A percentile compares a stretch with the other conserved stretches of the same genome.
phyloP scores from a whole-genome alignment of 2,329 filamentous ascomycete genomes.

The Fusarium sacchari region DNA sequence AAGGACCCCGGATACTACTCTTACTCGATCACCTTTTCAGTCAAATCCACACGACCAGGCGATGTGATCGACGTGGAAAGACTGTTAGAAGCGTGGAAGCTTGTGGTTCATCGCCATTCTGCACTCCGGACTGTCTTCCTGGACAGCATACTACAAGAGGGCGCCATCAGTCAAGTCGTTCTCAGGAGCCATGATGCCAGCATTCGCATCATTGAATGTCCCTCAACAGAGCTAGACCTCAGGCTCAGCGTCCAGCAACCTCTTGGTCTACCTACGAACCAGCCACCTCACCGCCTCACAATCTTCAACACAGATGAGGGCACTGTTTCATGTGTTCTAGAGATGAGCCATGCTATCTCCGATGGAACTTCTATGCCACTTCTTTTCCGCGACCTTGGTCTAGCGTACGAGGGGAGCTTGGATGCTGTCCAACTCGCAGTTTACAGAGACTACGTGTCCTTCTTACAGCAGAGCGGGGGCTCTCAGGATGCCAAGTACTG shows the following conservation, averaged over 20 bases:
- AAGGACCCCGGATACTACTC: constrained; percentile 28
- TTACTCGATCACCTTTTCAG: constrained; percentile 34
- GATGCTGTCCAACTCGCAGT: background rate
- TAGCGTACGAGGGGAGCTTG: constrained; percentile 20
- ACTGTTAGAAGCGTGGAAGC: constrained; percentile 31
- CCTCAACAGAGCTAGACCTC: background rate
- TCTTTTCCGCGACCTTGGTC: constrained; percentile 28
- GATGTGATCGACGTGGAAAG: background rate
- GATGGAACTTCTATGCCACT: constrained; percentile 36
- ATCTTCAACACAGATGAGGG: background rate
- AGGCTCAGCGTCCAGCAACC: background rate
- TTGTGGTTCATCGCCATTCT: constrained; percentile 32
- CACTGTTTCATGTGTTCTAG: constrained; percentile 9
- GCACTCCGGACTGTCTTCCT: constrained; percentile 40
- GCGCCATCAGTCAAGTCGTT: constrained; percentile 33
- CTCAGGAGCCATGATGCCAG: constrained; percentile 5
- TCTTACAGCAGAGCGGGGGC: background rate
- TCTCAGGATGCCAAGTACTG: constrained; percentile 9
- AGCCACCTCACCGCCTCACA: constrained; percentile 28
- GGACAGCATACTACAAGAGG: constrained; percentile 12
- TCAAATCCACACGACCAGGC: background rate
- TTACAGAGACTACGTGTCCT: constrained; percentile 30
- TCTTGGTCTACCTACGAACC: background rate
- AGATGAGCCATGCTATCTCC: constrained; percentile 38
- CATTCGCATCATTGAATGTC: background rate